Evolutionary conservation across 352 stramenopile species (phyloP).

Genomic region (Phytophthora podocarpi): DNA sequence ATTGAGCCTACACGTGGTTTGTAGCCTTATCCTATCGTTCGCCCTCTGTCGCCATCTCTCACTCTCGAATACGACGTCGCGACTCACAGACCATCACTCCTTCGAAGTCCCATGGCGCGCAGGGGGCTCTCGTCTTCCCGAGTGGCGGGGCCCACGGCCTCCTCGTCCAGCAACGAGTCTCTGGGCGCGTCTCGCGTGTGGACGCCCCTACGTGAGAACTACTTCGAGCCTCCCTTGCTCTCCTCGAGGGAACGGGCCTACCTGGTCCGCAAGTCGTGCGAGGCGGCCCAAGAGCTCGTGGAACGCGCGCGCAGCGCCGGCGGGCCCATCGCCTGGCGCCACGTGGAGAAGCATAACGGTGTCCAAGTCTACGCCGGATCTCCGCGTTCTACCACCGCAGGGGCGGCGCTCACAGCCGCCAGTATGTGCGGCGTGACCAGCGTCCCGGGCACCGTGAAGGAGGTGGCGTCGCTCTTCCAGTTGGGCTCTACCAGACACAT

Average conservation of each 20-base stretch:
- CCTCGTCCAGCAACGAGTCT: conserved; percentile 5
- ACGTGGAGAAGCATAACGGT: conserved; percentile 77
- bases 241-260: conserved; percentile 72
- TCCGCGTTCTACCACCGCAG: conserved; percentile 33
- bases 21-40: too few species aligned
- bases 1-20: neutral
- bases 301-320: conserved; percentile 65
- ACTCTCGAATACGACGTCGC: conserved; percentile 33
- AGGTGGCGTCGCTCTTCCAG: conserved; percentile 78
- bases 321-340: conserved; percentile 73
- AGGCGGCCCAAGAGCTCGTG: conserved; percentile 79
- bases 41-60: neutral
- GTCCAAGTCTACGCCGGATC: conserved; percentile 80
- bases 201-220: conserved; percentile 77
- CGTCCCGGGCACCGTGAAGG: conserved; percentile 68
- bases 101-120: conserved; percentile 15
- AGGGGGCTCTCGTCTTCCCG: conserved; percentile 29
- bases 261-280: conserved; percentile 81
- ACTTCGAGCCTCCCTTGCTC: conserved; percentile 74
- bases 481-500: conserved; percentile 64
- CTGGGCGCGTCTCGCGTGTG: conserved; percentile 36
- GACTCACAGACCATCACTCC: conserved; percentile 17
- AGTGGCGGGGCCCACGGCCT: conserved; percentile 4
- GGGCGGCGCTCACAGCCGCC: conserved; percentile 33
- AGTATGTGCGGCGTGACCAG: conserved; percentile 85